These are phyloP conservation scores for Agrostemma githago DNA, from an alignment of 148 eudicot genomes.

Conservation along the genomic window DNA sequence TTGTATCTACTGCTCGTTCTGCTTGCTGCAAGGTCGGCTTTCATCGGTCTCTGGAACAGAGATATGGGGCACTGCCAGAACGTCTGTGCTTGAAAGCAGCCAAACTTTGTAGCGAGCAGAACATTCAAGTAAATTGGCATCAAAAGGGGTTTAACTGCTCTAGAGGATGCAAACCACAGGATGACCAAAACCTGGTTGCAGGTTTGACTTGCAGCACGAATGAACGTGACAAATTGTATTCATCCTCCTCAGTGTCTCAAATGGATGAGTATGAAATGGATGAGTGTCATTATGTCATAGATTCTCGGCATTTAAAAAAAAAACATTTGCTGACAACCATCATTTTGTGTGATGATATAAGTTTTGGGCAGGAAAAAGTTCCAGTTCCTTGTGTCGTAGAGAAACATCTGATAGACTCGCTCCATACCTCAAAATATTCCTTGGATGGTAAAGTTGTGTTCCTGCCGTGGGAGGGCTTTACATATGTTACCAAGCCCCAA, in stretches of 20 bases:
- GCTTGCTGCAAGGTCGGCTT: slow-evolving; percentile 74
- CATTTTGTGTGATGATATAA: slow-evolving; percentile 80
- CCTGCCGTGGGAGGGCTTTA: slow-evolving; percentile 94
- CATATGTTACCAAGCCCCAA: slow-evolving; percentile 60
- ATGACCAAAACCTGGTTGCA: slow-evolving; percentile 27
- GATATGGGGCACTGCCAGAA: slow-evolving; percentile 76
- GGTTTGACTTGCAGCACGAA: slow-evolving; percentile 31
- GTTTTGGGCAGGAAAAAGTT: slow-evolving; percentile 76
- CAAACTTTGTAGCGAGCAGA: slow-evolving; percentile 85
- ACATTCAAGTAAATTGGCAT: slow-evolving; percentile 68
- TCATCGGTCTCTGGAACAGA: slow-evolving; percentile 59
- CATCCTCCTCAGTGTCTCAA: slow-evolving; percentile 24
- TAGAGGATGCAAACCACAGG: slow-evolving; percentile 54
- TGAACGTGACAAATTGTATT: slow-evolving; percentile 20
- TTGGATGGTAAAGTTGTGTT: slow-evolving; percentile 55
- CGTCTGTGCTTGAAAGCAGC: slow-evolving; percentile 85
- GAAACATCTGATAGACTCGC: slow-evolving; percentile 60
- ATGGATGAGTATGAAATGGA: slow-evolving; percentile 72
- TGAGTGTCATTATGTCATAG: slow-evolving; percentile 77
- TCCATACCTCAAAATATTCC: slow-evolving; percentile 42
- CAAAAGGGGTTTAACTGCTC: slow-evolving; percentile 67
- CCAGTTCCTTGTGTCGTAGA: slow-evolving; percentile 85
- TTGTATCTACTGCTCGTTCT: slow-evolving; percentile 61
- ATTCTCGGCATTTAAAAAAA: slow-evolving; percentile 52
- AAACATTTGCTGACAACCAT: slow-evolving; percentile 45